Evolutionary conservation across 1,139 yeast genomes (phyloP).

Genomic region (Geotrichum cucujoidarum): DNA sequence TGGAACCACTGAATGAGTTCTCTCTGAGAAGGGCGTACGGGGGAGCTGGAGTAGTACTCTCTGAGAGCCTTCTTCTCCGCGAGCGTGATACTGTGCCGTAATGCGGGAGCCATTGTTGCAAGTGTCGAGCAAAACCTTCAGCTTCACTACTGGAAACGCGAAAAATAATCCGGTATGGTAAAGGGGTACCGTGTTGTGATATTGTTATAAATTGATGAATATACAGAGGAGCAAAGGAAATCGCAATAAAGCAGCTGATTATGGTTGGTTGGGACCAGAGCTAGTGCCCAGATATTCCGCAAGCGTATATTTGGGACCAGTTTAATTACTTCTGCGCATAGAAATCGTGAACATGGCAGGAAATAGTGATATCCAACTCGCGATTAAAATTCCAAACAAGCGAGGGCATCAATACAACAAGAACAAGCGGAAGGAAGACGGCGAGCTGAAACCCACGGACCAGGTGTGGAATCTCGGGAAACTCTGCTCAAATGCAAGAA

Average conservation of each 20-base stretch:
- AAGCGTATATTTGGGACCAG: conserved; percentile 2
- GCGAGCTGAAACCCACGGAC: no score
- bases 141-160: no score
- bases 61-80: conserved; percentile 17
- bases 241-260: conserved; percentile 8
- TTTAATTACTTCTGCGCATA: not conserved
- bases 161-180: not conserved
- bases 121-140: no score
- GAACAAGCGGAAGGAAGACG: no score
- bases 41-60: conserved; percentile 17
- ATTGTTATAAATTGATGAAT: conserved; percentile 8
- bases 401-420: no score
- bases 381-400: no score
- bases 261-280: not conserved
- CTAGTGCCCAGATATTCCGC: not conserved
- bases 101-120: conserved; percentile 13
- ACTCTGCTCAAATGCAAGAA: no score
- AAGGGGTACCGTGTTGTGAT: conserved; percentile 5
- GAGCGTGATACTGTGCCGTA: conserved; percentile 18
- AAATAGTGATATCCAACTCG: no score
- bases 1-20: conserved; percentile 18
- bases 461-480: no score
- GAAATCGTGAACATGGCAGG: no score
- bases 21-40: conserved; percentile 15
- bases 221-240: not conserved